Conservation (phyloP, 495 filamentous ascomycete genomes). For the Penicillium paxilli region DNA sequence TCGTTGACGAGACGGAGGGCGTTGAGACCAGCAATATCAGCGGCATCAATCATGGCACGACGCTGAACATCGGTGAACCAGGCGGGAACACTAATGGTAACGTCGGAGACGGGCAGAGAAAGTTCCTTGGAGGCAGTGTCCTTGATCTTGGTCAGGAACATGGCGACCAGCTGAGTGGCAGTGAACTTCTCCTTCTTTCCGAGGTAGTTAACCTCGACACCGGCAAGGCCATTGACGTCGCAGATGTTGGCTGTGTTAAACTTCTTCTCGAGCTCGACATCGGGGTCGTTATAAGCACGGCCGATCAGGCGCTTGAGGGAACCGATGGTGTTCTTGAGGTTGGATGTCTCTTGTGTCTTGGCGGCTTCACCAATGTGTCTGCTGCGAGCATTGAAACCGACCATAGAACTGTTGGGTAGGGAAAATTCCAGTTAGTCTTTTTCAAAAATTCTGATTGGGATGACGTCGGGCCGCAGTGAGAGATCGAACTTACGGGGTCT, state of each 20-base stretch:
- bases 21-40: conserved; percentile 93
- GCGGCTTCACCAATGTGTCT: conserved; percentile 92
- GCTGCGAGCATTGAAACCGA: conserved; percentile 90
- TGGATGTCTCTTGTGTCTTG: conserved; percentile 98
- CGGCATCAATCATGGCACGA: conserved; percentile 83
- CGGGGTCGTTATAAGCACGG: conserved; percentile 81
- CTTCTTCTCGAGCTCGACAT: conserved; percentile 87
- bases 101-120: conserved; percentile 88
- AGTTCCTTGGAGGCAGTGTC: conserved; percentile 83
- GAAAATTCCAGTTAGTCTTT: conserved; percentile 33
- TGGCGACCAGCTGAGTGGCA: conserved; percentile 85
- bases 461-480: conserved; percentile 2
- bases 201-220: conserved; percentile 90
- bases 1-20: conserved; percentile 95
- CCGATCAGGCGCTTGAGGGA: conserved; percentile 91
- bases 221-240: conserved; percentile 90
- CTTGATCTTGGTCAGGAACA: conserved; percentile 95
- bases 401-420: conserved; percentile 66
- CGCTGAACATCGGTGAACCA: conserved; percentile 98
- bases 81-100: conserved; percentile 90
- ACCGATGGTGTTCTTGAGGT: conserved; percentile 96
- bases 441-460: conserved; percentile 16
- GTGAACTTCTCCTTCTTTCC: conserved; percentile 94
- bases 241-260: conserved; percentile 86
- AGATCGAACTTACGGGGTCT: conserved; percentile 78